These are phyloP conservation scores for Pulveroboletus sp. DNA, from an alignment of 768 basidiomycete genomes.

Conservation along the genomic window DNA sequence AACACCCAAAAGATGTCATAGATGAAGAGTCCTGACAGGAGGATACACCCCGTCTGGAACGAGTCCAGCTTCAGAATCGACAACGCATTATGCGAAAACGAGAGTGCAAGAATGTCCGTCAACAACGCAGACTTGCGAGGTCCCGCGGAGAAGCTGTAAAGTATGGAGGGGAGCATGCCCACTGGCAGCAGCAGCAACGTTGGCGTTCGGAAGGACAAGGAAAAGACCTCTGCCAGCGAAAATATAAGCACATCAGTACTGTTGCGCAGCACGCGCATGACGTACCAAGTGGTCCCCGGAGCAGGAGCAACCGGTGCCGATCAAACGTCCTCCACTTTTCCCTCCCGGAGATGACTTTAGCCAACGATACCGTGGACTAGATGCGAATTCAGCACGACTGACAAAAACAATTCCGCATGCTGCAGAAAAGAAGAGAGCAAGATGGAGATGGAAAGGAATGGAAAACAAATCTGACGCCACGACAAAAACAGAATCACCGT, in stretches of 20 bases:
- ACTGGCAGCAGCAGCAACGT: constrained; percentile 54
- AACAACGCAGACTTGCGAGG: constrained; percentile 59
- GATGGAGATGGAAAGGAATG: too few species aligned
- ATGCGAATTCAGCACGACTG: neutral
- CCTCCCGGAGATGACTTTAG: constrained; percentile 45
- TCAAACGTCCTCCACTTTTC: constrained; percentile 57
- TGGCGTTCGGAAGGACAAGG: constrained; percentile 53
- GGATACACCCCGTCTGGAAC: constrained; percentile 79
- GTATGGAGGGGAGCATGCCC: constrained; percentile 56
- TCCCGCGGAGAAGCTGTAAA: constrained; percentile 49
- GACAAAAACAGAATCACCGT: neutral
- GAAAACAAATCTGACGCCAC: neutral
- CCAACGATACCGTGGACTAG: constrained; percentile 50
- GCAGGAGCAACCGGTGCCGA: constrained; percentile 39
- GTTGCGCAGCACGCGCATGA: constrained; percentile 5
- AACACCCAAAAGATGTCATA: constrained; percentile 98
- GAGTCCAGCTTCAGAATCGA: constrained; percentile 81
- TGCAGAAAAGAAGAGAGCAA: too few species aligned
- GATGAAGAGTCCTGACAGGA: constrained; percentile 80
- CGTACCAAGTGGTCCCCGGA: constrained; percentile 44
- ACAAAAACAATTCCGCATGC: neutral
- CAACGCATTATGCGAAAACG: constrained; percentile 78
- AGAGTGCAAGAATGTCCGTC: constrained; percentile 72
- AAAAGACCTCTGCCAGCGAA: constrained; percentile 28
- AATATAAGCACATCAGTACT: constrained; percentile 2